Evolutionary conservation across 2,329 filamentous ascomycete genomes (phyloP), one percentile per base, ranked within the genome.

Genomic region (Colletotrichum endophyticum): DNA sequence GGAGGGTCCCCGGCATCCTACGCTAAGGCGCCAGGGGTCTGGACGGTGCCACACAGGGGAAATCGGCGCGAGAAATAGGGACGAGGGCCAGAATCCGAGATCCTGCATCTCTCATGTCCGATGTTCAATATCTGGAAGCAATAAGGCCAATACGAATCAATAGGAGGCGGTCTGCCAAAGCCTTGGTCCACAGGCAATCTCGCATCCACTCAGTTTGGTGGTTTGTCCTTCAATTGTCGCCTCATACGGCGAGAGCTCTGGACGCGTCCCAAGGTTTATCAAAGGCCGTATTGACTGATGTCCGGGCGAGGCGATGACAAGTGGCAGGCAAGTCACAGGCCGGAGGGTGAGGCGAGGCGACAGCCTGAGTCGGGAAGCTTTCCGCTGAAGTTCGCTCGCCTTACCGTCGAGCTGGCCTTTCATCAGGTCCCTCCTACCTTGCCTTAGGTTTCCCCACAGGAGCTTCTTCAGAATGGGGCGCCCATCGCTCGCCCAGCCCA

Each of bases 361-460:
- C 32, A n/a, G 53, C 63, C 70, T 70, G 70, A 69, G 70, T 69
- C 64, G 64, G 34, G 70, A 69, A 61, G 73, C 57, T 72, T 72
- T 53, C 34, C 28, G 19, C 59, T 36, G 27, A 71, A 59, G 66
- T 28, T 34, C 28, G 22, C 27, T 64, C 32, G 36, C 64, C 57
- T 59, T 44, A 39, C 63, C 28, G 27, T 19, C 25, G n/a, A 69
- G 66, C 67, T 63, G 67, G 34, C 67, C 57, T 69, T 36, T 36
- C 32, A 28, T 53, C 57, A 25, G 27, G 61, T 39, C 28, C 64
- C 57, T 59, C 57, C 32, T 25, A 16, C 27, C 25, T 25, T 25
- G 25, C 32, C 19, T 61, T 30, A 57, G 22, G 13, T 16, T 73
- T 76, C 74, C 25, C 70, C 74, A 74, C 74, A 73, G 22, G 64